Conservation (phyloP, 2,329 filamentous ascomycete species). For the Colletotrichum shisoi region DNA sequence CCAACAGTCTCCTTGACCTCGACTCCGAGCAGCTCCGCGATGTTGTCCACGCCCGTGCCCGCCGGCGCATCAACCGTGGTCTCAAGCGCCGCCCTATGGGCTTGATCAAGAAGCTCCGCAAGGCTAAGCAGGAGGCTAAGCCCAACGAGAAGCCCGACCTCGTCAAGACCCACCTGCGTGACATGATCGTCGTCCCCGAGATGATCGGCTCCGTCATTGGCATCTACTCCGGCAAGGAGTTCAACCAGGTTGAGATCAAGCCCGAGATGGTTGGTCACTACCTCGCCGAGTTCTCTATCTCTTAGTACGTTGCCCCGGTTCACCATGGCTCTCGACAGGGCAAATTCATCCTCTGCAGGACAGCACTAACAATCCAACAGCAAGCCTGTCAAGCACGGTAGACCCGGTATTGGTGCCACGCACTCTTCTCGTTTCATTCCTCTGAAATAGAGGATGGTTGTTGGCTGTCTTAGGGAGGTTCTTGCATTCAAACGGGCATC, state of each 20-base stretch:
- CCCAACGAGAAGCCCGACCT: conserved; percentile 99
- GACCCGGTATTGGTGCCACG: conserved; percentile 99
- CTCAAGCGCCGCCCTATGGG: conserved; percentile 99
- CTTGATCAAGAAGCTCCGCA: conserved; percentile 99
- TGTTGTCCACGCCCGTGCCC: conserved; percentile 98
- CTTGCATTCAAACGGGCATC: conserved; percentile 65
- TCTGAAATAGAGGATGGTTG: conserved; percentile 86
- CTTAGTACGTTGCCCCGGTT: conserved; percentile 77
- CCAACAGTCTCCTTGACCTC: conserved; percentile 91
- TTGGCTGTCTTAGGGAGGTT: conserved; percentile 57
- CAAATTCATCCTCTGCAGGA: background rate
- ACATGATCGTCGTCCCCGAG: conserved; percentile 99
- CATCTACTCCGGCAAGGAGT: conserved; percentile 99
- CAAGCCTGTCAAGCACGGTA: conserved; percentile 99
- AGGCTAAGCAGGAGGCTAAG: conserved; percentile 98
- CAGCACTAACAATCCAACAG: conserved; percentile 66
- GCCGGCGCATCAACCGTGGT: conserved; percentile 98
- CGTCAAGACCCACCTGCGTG: conserved; percentile 98
- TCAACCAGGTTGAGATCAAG: conserved; percentile 99
- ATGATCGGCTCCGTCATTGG: conserved; percentile 99
- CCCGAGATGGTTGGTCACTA: conserved; percentile 99
- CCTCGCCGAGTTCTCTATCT: conserved; percentile 99
- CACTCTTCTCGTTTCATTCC: conserved; percentile 99
- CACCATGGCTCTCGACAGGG: background rate
- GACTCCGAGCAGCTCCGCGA: conserved; percentile 98